Conservation (phyloP, 2,329 filamentous ascomycete species). For the Rutstroemia sp. region DNA sequence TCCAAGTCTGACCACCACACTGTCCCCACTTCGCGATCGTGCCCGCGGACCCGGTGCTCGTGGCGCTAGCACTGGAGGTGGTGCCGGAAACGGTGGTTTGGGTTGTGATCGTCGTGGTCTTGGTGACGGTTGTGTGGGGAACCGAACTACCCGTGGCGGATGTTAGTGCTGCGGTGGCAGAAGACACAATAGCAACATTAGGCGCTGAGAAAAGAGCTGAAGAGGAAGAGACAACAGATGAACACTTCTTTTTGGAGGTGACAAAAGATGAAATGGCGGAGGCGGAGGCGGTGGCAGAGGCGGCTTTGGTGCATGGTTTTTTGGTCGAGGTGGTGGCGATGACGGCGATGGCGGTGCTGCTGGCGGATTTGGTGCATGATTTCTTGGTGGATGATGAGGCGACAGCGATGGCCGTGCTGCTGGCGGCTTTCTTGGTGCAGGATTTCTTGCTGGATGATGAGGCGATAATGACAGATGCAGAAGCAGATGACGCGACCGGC, state of each 20-base stretch:
- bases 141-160: neutral
- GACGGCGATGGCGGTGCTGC: neutral
- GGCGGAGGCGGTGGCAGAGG: neutral
- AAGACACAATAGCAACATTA: neutral
- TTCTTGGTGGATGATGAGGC: too few relatives aligned
- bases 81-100: neutral
- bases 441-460: neutral
- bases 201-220: neutral
- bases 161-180: neutral
- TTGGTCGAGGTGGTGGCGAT: neutral
- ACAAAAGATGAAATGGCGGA: neutral
- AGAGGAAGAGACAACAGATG: neutral
- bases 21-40: slow-evolving; percentile 17
- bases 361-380: too few relatives aligned
- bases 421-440: neutral
- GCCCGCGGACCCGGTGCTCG: slow-evolving; percentile 5
- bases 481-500: neutral
- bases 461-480: neutral
- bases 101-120: neutral
- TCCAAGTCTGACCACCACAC: slow-evolving; percentile 24
- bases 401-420: neutral
- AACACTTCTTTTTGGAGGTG: slow-evolving; percentile 3
- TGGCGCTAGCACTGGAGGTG: slow-evolving; percentile 1
- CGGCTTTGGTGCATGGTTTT: neutral
- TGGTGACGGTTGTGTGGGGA: neutral